Conservation (phyloP, 108 stramenopile genomes). For the Epithemia pelagica region DNA sequence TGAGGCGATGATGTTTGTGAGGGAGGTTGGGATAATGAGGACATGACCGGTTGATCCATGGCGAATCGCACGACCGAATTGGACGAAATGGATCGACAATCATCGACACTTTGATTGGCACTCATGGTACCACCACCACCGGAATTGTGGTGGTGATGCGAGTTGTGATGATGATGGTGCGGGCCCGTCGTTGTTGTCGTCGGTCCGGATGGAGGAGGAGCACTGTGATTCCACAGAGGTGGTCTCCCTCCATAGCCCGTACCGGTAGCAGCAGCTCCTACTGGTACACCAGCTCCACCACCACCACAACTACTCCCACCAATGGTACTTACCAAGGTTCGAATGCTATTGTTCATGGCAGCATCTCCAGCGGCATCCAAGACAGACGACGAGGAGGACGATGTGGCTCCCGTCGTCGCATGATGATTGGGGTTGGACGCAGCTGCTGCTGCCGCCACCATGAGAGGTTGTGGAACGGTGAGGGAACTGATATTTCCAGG, state of each 20-base stretch:
- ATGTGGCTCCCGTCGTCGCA: too few species aligned
- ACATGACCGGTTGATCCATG: not conserved
- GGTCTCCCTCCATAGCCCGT: too few species aligned
- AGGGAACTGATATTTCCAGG: too few species aligned
- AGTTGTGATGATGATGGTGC: not conserved
- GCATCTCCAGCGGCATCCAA: not conserved
- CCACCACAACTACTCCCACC: not conserved
- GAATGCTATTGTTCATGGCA: not conserved
- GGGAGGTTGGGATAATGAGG: not conserved
- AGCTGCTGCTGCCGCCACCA: too few species aligned
- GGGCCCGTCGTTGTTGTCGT: not conserved
- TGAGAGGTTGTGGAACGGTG: too few species aligned
- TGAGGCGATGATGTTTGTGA: too few species aligned
- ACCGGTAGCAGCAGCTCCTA: too few species aligned
- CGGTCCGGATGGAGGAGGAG: not conserved
- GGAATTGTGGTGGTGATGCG: not conserved
- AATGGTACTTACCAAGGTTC: not conserved
- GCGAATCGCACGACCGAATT: not conserved
- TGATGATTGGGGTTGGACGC: too few species aligned
- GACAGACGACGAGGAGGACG: too few species aligned
- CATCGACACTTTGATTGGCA: not conserved
- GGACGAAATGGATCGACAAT: not conserved
- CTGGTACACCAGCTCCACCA: too few species aligned
- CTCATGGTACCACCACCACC: too few species aligned
- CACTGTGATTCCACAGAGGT: not conserved